phyloP scores from a whole-genome alignment of 2,329 filamentous ascomycete species.

The Colletotrichum sp. region DNA sequence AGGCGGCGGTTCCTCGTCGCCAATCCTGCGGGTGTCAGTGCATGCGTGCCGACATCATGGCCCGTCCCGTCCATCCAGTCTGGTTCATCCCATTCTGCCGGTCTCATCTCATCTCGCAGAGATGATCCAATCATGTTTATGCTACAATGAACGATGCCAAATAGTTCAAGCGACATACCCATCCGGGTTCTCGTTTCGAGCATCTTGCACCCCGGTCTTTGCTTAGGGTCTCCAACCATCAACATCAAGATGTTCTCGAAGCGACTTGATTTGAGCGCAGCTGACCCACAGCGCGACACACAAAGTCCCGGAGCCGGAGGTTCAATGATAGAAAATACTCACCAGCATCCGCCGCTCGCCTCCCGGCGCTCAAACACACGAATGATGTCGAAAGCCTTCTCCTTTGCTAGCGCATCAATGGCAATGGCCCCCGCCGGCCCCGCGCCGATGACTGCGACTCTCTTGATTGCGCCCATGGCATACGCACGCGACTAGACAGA shows the following conservation, averaged over 20 bases:
- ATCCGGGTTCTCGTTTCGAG: not conserved
- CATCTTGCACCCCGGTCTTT: not conserved
- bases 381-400: constrained; percentile 62
- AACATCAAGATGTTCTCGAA: constrained; percentile 1
- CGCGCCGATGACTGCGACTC: constrained; percentile 65
- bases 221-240: not conserved
- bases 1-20: constrained; percentile 39
- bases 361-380: constrained; percentile 68
- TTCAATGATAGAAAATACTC: constrained; percentile 25
- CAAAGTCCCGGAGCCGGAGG: not conserved
- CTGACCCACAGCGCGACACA: not conserved
- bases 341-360: constrained; percentile 67
- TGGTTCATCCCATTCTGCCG: not conserved
- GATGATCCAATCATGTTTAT: not conserved
- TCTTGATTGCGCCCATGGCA: constrained; percentile 27
- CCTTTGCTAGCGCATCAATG: constrained; percentile 63
- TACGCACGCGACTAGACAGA: not conserved
- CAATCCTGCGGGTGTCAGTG: constrained; percentile 43
- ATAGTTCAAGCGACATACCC: not conserved
- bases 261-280: not conserved
- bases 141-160: not conserved
- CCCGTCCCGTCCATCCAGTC: not conserved
- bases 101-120: not conserved
- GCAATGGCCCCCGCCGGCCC: constrained; percentile 66
- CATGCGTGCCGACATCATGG: not conserved